A percentile compares a stretch with the other conserved stretches of the same genome.
phyloP scores from a whole-genome alignment of 192 early-diverging fungal species.

The Entophlyctis luteolus region DNA sequence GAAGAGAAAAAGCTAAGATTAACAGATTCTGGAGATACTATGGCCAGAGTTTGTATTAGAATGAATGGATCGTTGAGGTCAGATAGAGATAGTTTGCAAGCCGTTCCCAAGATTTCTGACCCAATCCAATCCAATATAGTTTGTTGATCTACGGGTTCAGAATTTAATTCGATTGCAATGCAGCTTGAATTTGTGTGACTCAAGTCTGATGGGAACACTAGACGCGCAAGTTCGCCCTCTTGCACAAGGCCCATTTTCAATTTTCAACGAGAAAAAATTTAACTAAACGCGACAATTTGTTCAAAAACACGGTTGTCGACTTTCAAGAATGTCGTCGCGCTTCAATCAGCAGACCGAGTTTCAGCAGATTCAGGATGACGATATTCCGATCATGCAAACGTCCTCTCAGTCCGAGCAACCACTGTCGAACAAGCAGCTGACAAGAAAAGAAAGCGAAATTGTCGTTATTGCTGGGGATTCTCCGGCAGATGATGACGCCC shows the following conservation, averaged over 20 bases:
- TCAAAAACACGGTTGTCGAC: too few relatives aligned
- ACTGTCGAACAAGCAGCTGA: too few relatives aligned
- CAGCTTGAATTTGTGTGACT: too few relatives aligned
- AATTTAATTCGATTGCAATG: too few relatives aligned
- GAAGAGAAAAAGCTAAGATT: constrained; percentile 12
- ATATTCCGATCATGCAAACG: background rate
- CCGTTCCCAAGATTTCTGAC: background rate
- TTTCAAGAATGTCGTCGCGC: constrained; percentile 12
- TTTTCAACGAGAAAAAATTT: too few relatives aligned
- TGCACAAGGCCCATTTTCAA: too few relatives aligned
- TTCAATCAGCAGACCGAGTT: constrained; percentile 20
- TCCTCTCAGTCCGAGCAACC: background rate
- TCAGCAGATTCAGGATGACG: constrained; percentile 15
- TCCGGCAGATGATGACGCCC: constrained; percentile 25
- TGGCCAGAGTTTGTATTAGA: constrained; percentile 9
- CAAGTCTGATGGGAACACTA: too few relatives aligned
- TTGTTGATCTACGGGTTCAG: too few relatives aligned
- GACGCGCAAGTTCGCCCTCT: too few relatives aligned
- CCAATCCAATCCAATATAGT: background rate
- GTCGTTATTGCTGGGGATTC: background rate
- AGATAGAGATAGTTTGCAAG: background rate
- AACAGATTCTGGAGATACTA: constrained; percentile 7
- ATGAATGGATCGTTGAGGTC: constrained; percentile 15
- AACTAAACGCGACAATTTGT: too few relatives aligned
- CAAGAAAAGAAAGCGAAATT: constrained; percentile 16